A percentile compares a stretch with the other conserved stretches of the same genome.
Evolutionary conservation across 208 protist species (phyloP).

Genomic region (Trypanosoma mega): DNA sequence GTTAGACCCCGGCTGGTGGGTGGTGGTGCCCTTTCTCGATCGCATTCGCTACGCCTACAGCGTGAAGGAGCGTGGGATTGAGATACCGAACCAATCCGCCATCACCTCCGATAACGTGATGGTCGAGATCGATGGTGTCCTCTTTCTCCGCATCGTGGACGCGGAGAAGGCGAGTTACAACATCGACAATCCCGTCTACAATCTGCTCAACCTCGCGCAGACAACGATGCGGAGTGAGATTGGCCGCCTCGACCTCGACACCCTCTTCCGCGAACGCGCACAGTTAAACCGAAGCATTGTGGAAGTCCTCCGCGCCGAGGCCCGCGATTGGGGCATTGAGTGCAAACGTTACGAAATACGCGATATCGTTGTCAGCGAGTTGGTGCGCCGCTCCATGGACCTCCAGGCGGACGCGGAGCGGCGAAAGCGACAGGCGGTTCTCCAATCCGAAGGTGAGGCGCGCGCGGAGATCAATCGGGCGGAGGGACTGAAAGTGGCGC

Average conservation of each 20-base stretch:
- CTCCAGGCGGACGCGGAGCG: conserved; percentile 96
- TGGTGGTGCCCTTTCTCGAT: conserved; percentile 94
- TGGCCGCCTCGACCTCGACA: conserved; percentile 93
- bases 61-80: conserved; percentile 92
- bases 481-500: conserved; percentile 81
- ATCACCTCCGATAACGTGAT: conserved; percentile 96
- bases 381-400: conserved; percentile 95
- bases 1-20: conserved; percentile 88
- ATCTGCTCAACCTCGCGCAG: conserved; percentile 95
- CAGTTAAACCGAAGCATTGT: conserved; percentile 94
- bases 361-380: conserved; percentile 93
- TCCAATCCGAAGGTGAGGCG: conserved; percentile 93
- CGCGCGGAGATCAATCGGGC: conserved; percentile 90
- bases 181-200: conserved; percentile 95
- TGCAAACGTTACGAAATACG: conserved; percentile 97
- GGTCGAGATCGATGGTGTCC: conserved; percentile 94
- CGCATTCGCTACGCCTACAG: conserved; percentile 94
- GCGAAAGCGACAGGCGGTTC: conserved; percentile 92
- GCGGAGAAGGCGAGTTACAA: conserved; percentile 91
- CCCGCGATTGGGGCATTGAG: conserved; percentile 94
- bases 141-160: conserved; percentile 93
- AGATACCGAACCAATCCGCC: conserved; percentile 91
- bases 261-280: conserved; percentile 92
- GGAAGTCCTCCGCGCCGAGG: conserved; percentile 84
- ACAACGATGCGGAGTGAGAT: conserved; percentile 97